phyloP scores from a whole-genome alignment of 371 early-diverging fungal species.

The Cokeromyces recurvatus region DNA sequence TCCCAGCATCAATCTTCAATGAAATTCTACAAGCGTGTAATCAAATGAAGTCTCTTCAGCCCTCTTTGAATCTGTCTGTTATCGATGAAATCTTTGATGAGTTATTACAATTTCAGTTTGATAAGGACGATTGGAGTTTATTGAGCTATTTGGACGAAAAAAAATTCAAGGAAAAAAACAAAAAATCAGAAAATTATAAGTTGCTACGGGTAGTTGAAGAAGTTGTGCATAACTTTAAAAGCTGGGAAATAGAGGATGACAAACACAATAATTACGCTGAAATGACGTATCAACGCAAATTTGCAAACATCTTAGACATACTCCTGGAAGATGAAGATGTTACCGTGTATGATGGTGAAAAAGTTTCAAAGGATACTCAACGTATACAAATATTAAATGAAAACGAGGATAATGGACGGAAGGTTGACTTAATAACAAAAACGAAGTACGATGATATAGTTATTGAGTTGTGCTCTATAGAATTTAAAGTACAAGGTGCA shows the following conservation, averaged over 20 bases:
- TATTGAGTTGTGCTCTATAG: slow-evolving; percentile 10
- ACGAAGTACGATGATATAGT: not conserved
- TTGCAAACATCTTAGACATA: slow-evolving; percentile 8
- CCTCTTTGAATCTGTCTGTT: too few species aligned
- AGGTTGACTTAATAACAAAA: slow-evolving; percentile 1
- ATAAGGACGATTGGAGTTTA: too few species aligned
- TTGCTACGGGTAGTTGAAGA: slow-evolving; percentile 7
- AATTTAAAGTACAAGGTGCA: slow-evolving; percentile 7
- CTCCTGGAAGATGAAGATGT: slow-evolving; percentile 10
- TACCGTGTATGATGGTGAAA: slow-evolving; percentile 11
- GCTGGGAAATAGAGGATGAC: slow-evolving; percentile 13
- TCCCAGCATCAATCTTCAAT: too few species aligned
- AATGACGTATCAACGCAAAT: slow-evolving; percentile 7
- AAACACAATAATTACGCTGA: slow-evolving; percentile 2
- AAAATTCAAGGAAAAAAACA: slow-evolving; percentile 10
- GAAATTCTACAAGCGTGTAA: too few species aligned
- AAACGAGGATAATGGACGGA: slow-evolving; percentile 5
- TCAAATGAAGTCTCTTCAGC: too few species aligned
- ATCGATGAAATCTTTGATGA: too few species aligned
- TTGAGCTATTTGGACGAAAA: slow-evolving; percentile 11
- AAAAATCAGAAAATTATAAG: slow-evolving; percentile 15
- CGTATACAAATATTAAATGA: slow-evolving; percentile 4
- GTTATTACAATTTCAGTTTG: too few species aligned
- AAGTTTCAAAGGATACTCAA: slow-evolving; percentile 4
- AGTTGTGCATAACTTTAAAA: slow-evolving; percentile 9